Conservation (phyloP, 73 alveolate genomes). For the Tetrahymena malaccensis region DNA sequence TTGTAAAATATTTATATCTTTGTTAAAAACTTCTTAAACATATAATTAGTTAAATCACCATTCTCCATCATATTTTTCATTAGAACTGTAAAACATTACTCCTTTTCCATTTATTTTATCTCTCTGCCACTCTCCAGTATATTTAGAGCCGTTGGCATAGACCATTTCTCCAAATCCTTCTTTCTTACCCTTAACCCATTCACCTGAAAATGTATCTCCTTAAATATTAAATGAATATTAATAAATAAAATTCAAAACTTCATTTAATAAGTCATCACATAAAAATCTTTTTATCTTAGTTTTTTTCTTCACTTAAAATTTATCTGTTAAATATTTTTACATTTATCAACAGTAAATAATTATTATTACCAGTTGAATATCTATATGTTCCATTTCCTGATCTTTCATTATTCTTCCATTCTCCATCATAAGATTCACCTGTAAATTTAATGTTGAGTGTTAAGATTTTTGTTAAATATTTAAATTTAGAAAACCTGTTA, state of each 20-base stretch:
- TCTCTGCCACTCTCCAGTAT: constrained; percentile 1
- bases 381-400: constrained; percentile 17
- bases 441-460: background rate
- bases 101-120: constrained; percentile 36
- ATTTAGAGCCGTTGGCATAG: constrained; percentile 21
- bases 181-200: constrained; percentile 34
- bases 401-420: constrained; percentile 32
- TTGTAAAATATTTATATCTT: background rate
- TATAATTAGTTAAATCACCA: background rate
- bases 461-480: constrained; percentile 51
- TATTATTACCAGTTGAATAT: background rate
- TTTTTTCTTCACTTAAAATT: too few relatives aligned
- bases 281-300: background rate
- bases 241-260: background rate
- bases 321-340: background rate
- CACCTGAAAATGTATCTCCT: constrained; percentile 21
- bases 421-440: constrained; percentile 47
- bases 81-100: constrained; percentile 9
- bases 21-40: background rate
- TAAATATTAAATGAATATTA: background rate
- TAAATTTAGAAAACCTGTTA: constrained; percentile 41
- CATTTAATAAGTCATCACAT: background rate
- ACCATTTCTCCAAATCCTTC: constrained; percentile 22
- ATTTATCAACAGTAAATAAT: too few relatives aligned
- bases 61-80: constrained; percentile 38